phyloP scores from a whole-genome alignment of 805 yeast genomes.

The Yamadazyma paraphyllophila region DNA sequence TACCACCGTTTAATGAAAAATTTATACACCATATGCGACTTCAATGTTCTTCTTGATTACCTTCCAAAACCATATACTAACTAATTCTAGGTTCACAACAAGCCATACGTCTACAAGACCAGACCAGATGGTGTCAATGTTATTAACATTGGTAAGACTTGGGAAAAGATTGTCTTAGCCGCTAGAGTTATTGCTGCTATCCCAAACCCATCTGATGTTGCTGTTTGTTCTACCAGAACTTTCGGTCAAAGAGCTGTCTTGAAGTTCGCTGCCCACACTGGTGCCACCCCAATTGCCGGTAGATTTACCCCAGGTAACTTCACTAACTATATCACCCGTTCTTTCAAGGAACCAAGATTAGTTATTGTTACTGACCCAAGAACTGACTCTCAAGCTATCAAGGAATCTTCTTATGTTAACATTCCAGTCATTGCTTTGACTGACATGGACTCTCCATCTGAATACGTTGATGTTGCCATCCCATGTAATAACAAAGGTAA shows the following conservation, averaged over 20 bases:
- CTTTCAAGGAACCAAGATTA: slow-evolving; percentile 99
- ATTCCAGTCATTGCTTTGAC: slow-evolving; percentile 99
- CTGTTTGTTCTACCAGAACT: slow-evolving; percentile 98
- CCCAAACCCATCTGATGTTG: slow-evolving; percentile 98
- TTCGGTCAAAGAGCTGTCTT: slow-evolving; percentile 99
- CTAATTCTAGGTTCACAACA: slow-evolving; percentile 77
- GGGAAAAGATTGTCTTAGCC: slow-evolving; percentile 99
- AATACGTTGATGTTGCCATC: slow-evolving; percentile 98
- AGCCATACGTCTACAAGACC: slow-evolving; percentile 94
- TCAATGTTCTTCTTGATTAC: not conserved
- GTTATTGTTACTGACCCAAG: slow-evolving; percentile 99
- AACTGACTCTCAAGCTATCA: slow-evolving; percentile 99
- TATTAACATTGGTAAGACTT: slow-evolving; percentile 97
- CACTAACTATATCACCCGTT: slow-evolving; percentile 99
- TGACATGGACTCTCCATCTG: slow-evolving; percentile 98
- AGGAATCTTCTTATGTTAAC: slow-evolving; percentile 99
- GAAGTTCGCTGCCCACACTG: slow-evolving; percentile 99
- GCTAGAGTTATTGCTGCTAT: slow-evolving; percentile 99
- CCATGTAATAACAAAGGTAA: slow-evolving; percentile 99
- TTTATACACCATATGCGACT: not conserved
- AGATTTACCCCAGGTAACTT: slow-evolving; percentile 99
- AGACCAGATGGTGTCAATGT: slow-evolving; percentile 99
- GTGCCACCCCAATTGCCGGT: slow-evolving; percentile 99
- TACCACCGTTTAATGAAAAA: not conserved
- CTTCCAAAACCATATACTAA: slow-evolving; percentile 16